Percentiles rank a stretch among this genome's conserved stretches.
Conservation (phyloP, 805 yeast species). For the Starmerella vaccinii region DNA sequence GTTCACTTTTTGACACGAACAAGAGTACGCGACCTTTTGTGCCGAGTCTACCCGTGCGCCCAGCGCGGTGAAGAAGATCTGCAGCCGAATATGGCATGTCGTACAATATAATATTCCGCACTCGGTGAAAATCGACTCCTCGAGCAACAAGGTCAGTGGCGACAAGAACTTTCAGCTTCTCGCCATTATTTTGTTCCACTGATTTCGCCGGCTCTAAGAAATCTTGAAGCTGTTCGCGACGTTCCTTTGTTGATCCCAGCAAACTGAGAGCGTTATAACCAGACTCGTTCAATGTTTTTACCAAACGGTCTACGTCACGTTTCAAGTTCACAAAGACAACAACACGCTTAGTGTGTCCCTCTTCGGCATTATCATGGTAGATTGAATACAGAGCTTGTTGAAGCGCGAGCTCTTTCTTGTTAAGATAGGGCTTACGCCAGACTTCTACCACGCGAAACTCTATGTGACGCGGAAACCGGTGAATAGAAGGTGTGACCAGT, state of each 20-base stretch:
- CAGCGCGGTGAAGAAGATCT: conserved; percentile 82
- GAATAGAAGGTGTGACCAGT: conserved; percentile 71
- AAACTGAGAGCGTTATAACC: conserved; percentile 56
- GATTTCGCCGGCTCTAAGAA: conserved; percentile 53
- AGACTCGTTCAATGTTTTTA: conserved; percentile 42
- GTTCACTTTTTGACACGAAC: conserved; percentile 54
- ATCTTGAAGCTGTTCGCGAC: conserved; percentile 40
- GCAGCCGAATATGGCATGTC: conserved; percentile 79
- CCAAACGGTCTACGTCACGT: conserved; percentile 50
- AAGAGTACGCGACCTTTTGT: conserved; percentile 80
- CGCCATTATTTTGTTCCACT: conserved; percentile 3
- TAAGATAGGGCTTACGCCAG: conserved; percentile 65
- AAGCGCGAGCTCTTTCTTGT: conserved; percentile 71
- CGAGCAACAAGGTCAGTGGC: conserved; percentile 85
- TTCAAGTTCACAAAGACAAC: conserved; percentile 76
- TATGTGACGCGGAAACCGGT: conserved; percentile 68
- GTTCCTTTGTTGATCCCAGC: conserved; percentile 42
- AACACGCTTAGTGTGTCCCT: conserved; percentile 63
- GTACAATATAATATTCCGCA: conserved; percentile 70
- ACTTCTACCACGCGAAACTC: conserved; percentile 70
- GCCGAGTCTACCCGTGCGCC: conserved; percentile 89
- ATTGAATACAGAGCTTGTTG: conserved; percentile 85
- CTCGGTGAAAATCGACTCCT: conserved; percentile 75
- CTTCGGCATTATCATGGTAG: conserved; percentile 71
- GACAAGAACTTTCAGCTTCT: conserved; percentile 44